Base-by-base conservation (phyloP, 345 rosid genomes). In the Combretum micranthum region DNA sequence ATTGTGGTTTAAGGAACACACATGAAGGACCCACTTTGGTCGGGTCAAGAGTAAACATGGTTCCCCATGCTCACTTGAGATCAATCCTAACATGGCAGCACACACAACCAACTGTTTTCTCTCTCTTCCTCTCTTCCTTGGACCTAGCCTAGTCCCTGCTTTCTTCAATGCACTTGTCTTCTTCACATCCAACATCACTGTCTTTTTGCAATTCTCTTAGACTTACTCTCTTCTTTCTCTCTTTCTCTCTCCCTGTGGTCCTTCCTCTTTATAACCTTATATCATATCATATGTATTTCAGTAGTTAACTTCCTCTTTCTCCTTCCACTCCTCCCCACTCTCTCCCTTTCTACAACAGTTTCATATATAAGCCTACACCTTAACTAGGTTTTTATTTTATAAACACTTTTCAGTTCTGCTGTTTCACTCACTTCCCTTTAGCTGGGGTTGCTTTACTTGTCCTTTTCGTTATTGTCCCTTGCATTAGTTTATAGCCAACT, bases 21-120 rank as follows among this genome's bases (percentile, higher is more conserved):
- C 83, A 78, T 49, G 52, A 65, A 76, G 90, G 89, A 83, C 83
- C 97, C 69, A 77, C 90, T 64, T 64, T 64, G 83, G 97, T 79
- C 77, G 44, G 65, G 78, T 63, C 64, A 68, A 66, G 61, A 72
- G 76, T 83, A 58, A 83, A 82, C 97, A 90, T 60, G 53, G 64
- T 62, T 75, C 74, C 59, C 59, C 26, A 68, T 70, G 69, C 77
- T 81, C 90, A 84, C 83, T 81, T 81, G 82, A 68, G 61, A 53
- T 70, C 71, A 59, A 71, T 69, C 83, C 90, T 82, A 71, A 25
- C 46, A 72, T 65, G 78, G 86, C 77, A 81, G 76, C 85, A 80
- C 58, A 45, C 7, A 23, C 51, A 43, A 15, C 62, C 53, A 21
- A 26, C 17, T 50, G 37, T 39, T 22, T 50, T 48, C 55, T 44